Percentiles rank a stretch among this genome's conserved stretches.
Conservation (phyloP, 768 basidiomycete genomes). For the Clathrus columnatus region DNA sequence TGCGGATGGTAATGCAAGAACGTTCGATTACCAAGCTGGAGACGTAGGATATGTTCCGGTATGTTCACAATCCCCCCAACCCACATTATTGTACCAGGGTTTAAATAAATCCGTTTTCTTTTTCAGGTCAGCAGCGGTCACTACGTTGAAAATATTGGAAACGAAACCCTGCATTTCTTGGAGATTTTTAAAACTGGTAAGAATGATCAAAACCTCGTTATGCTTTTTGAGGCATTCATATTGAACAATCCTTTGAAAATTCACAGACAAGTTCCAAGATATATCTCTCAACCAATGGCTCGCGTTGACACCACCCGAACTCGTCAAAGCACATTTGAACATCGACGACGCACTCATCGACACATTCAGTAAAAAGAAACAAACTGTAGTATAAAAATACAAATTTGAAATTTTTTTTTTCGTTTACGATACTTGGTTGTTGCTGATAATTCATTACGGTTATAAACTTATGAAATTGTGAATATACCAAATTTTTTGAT, state of each 20-base stretch:
- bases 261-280: constrained; percentile 38
- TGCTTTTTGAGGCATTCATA: constrained; percentile 18
- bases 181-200: constrained; percentile 51
- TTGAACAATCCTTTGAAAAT: background rate
- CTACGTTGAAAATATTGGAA: constrained; percentile 60
- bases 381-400: constrained; percentile 41
- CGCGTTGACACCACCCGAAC: constrained; percentile 44
- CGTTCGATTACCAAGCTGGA: constrained; percentile 53
- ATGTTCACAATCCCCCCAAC: background rate
- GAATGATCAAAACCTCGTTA: constrained; percentile 9
- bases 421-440: too few relatives aligned
- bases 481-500: too few relatives aligned
- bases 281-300: constrained; percentile 47
- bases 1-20: constrained; percentile 40
- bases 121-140: constrained; percentile 34
- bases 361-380: constrained; percentile 42
- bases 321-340: constrained; percentile 52
- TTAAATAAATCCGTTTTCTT: background rate
- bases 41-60: constrained; percentile 37
- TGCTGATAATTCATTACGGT: too few relatives aligned
- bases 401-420: too few relatives aligned
- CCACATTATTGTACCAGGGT: background rate
- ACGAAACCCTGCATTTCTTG: constrained; percentile 46
- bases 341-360: constrained; percentile 43
- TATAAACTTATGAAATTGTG: too few relatives aligned